Percentiles rank a stretch among this genome's conserved stretches.
These are phyloP conservation scores for Carallia pectinifolia DNA, from an alignment of 345 rosid genomes.

Conservation along the genomic window DNA sequence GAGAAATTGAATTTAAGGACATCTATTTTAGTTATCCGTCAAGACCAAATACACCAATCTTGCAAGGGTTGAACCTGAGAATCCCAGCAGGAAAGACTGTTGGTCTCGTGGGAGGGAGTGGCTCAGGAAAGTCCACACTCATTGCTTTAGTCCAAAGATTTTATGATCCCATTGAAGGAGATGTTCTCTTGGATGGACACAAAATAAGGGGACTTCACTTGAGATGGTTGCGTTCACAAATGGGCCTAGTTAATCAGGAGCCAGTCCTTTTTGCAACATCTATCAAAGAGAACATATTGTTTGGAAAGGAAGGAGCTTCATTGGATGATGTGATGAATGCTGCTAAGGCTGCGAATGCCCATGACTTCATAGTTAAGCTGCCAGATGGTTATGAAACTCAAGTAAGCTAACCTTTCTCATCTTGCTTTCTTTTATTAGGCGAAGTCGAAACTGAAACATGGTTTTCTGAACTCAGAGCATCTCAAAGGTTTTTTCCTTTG, in stretches of 20 bases:
- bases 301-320: slow-evolving; percentile 64
- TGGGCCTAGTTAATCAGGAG: slow-evolving; percentile 69
- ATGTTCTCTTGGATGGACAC: slow-evolving; percentile 55
- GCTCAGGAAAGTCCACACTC: slow-evolving; percentile 66
- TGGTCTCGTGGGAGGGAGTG: slow-evolving; percentile 71
- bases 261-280: slow-evolving; percentile 65
- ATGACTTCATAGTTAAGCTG: slow-evolving; percentile 61
- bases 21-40: slow-evolving; percentile 52
- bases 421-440: not conserved
- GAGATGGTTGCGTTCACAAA: slow-evolving; percentile 65
- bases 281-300: slow-evolving; percentile 61
- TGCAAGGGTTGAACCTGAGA: slow-evolving; percentile 49
- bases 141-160: slow-evolving; percentile 63
- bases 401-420: slow-evolving; percentile 33
- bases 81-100: slow-evolving; percentile 56
- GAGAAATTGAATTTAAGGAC: slow-evolving; percentile 51
- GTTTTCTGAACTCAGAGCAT: not conserved
- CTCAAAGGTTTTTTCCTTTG: not conserved
- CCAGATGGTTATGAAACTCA: slow-evolving; percentile 66
- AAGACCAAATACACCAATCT: slow-evolving; percentile 52
- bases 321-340: slow-evolving; percentile 52
- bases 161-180: slow-evolving; percentile 58
- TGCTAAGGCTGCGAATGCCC: slow-evolving; percentile 60
- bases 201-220: slow-evolving; percentile 53
- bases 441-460: not conserved